Percentiles rank a stretch among this genome's conserved stretches.
These are phyloP conservation scores for Xylaria sp. DNA, from an alignment of 2,329 filamentous ascomycete species.

Conservation along the genomic window DNA sequence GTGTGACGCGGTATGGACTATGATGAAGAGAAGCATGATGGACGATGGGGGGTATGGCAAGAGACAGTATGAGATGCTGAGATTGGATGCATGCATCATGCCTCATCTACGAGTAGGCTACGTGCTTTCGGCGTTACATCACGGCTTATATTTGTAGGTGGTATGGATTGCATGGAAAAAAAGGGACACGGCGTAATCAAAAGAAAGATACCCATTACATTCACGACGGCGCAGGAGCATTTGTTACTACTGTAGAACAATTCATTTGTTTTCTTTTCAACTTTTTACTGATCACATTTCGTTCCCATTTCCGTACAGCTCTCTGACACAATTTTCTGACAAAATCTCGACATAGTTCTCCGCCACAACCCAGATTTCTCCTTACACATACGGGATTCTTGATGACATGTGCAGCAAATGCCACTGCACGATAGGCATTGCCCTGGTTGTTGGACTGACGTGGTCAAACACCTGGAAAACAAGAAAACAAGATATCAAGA, in stretches of 20 bases:
- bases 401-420: constrained; percentile 16
- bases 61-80: neutral
- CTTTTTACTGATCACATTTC: neutral
- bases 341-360: no score
- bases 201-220: constrained; percentile 12
- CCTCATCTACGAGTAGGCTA: neutral
- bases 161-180: constrained; percentile 7
- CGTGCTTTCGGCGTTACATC: neutral
- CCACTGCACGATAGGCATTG: constrained; percentile 6
- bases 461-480: neutral
- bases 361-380: neutral
- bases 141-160: neutral
- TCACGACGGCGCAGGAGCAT: constrained; percentile 1
- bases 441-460: neutral
- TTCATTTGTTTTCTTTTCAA: neutral
- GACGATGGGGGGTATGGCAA: neutral
- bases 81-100: neutral
- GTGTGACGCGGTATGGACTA: constrained; percentile 58
- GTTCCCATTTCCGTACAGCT: neutral
- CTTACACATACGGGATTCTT: neutral
- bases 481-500: neutral
- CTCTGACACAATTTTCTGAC: neutral
- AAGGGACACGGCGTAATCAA: constrained; percentile 2
- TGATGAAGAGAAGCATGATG: constrained; percentile 21
- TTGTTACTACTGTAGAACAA: neutral